Conservation (phyloP, 108 stramenopile species). For the Conticribra weissflogii region DNA sequence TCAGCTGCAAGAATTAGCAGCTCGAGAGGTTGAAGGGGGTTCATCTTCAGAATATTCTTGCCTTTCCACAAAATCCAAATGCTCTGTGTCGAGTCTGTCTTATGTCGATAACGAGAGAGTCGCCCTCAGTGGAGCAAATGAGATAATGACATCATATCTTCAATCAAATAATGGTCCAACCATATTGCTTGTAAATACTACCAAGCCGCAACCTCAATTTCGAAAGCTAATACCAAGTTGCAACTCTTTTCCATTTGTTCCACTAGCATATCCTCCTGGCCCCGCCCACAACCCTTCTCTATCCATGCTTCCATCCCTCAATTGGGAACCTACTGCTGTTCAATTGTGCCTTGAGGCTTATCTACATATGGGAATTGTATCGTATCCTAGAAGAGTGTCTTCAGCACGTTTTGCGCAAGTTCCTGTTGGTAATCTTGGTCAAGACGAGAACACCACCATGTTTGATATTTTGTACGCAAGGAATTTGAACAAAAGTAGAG, state of each 20-base stretch:
- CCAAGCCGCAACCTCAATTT: conserved; percentile 55
- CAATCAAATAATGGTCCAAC: conserved; percentile 90
- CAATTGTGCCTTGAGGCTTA: conserved; percentile 81
- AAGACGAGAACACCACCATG: conserved; percentile 75
- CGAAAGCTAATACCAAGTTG: conserved; percentile 76
- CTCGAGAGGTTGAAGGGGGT: conserved; percentile 42
- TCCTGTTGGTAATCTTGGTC: conserved; percentile 92
- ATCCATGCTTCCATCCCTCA: conserved; percentile 80
- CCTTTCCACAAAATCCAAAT: conserved; percentile 56
- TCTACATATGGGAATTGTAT: conserved; percentile 78
- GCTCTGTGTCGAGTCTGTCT: conserved; percentile 53
- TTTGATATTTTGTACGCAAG: conserved; percentile 88
- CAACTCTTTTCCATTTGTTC: conserved; percentile 84
- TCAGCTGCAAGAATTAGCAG: conserved; percentile 59
- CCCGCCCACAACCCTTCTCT: conserved; percentile 82
- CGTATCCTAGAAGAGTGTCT: conserved; percentile 82
- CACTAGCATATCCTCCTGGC: conserved; percentile 83
- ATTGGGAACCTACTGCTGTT: conserved; percentile 92
- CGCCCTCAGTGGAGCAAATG: conserved; percentile 75
- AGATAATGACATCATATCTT: conserved; percentile 63
- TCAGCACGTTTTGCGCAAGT: conserved; percentile 87
- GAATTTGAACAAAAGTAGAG: conserved; percentile 75
- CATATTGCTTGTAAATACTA: conserved; percentile 74
- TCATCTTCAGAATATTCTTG: conserved; percentile 71
- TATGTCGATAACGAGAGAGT: conserved; percentile 66